These are phyloP conservation scores for Clonostachys solani DNA, from an alignment of 2,329 filamentous ascomycete species.

Conservation along the genomic window DNA sequence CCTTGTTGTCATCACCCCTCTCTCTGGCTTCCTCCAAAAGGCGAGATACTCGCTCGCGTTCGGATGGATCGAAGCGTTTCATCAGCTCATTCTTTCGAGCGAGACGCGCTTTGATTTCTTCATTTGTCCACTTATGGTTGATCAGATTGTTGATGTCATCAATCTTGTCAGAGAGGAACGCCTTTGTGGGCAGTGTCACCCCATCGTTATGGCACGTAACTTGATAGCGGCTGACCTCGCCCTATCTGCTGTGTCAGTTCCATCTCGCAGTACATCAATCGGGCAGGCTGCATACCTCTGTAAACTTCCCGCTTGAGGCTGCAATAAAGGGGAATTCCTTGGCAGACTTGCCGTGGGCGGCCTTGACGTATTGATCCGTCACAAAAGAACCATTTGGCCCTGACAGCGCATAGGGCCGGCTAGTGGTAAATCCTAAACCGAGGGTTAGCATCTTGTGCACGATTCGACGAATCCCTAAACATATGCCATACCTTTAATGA, in stretches of 20 bases:
- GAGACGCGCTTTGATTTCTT: slow-evolving; percentile 77
- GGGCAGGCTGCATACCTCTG: slow-evolving; percentile 54
- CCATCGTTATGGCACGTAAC: slow-evolving; percentile 69
- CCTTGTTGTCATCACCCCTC: slow-evolving; percentile 55
- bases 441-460: neutral
- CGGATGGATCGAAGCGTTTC: slow-evolving; percentile 59
- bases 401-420: slow-evolving; percentile 80
- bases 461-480: neutral
- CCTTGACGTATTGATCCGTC: slow-evolving; percentile 80
- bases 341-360: slow-evolving; percentile 77
- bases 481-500: slow-evolving; percentile 68
- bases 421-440: slow-evolving; percentile 64
- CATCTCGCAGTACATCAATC: neutral
- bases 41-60: slow-evolving; percentile 63
- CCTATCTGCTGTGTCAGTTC: slow-evolving; percentile 32
- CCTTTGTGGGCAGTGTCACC: slow-evolving; percentile 69
- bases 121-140: slow-evolving; percentile 76
- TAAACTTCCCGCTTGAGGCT: slow-evolving; percentile 80
- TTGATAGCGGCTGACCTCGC: slow-evolving; percentile 79
- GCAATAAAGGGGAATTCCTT: slow-evolving; percentile 87
- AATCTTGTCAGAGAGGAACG: slow-evolving; percentile 66
- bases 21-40: slow-evolving; percentile 63
- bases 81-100: slow-evolving; percentile 65
- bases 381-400: slow-evolving; percentile 73
- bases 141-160: slow-evolving; percentile 77